Base-by-base conservation (phyloP, 2,329 filamentous ascomycete genomes). In the Salinomyces thailandicus region DNA sequence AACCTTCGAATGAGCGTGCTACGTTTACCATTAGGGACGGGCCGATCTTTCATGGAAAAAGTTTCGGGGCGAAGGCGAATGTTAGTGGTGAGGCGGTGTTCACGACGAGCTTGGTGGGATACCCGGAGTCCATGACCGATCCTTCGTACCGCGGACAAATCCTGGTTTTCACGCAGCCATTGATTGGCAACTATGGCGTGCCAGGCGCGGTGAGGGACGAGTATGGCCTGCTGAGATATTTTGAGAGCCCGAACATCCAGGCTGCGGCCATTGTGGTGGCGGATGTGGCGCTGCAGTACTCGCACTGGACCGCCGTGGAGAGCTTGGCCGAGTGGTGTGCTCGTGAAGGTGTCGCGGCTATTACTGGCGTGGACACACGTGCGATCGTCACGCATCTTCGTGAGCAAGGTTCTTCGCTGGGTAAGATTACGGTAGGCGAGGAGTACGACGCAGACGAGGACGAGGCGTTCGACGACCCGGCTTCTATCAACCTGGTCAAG, bases 371-470 rank as follows among this genome's bases (percentile, higher is more conserved):
- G 31, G 91, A 98, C 59, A 98, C 91, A 34, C 85, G 91, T 62
- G 89, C 80, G 46, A 94, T 98, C 56, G 91, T 98, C 59, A 96
- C 91, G 36, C 79, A 85, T 59, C 77, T 98, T 52, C 85, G 91
- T 60, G 91, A 98, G 72, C 84, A 91, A 63, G 91, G 91, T 63
- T 96, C 89, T 30, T 96, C 89, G 38, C 77, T 98, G 35, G 91
- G 89, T 52, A 79, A 85, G 58, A 94, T 98, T 64, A 84, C 86
- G 29, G 80, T 94, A 53, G 91, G 91, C 51, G 91, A 96, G 58
- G 87, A 95, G 68, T 98, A 98, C 61, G 91, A 98, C 64, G 89
- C 87, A 47, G 89, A 96, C 55, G 85, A 98, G 68, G 91, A 96
- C 53, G 91, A 96, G 69, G 81, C 87, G 47, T 98, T 85, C 62